Conservation (phyloP, 768 basidiomycete genomes). For the Clavulina sp. region DNA sequence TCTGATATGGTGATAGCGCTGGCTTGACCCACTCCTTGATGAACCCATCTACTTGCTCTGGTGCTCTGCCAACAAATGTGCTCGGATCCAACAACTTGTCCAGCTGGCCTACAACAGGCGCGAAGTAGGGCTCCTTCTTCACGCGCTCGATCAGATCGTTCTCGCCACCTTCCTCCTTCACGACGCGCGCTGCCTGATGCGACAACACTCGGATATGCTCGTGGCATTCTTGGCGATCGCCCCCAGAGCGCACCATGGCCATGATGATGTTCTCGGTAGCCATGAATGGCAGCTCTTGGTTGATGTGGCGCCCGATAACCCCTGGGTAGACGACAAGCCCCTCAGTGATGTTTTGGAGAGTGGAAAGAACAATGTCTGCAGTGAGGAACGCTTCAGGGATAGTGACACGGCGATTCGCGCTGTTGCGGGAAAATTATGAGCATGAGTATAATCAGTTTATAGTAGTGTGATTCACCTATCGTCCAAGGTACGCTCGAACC, state of each 20-base stretch:
- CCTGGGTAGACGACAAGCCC: conserved; percentile 98
- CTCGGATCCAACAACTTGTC: conserved; percentile 64
- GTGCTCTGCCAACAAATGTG: conserved; percentile 86
- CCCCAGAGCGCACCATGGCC: conserved; percentile 83
- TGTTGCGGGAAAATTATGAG: conserved; percentile 16
- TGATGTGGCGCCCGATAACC: conserved; percentile 82
- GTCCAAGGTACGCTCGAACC: conserved; percentile 96
- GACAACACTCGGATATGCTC: conserved; percentile 77
- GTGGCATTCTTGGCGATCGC: conserved; percentile 92
- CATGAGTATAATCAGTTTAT: neutral
- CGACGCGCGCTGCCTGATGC: conserved; percentile 85
- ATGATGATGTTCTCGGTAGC: conserved; percentile 99
- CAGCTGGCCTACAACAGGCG: conserved; percentile 65
- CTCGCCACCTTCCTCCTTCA: conserved; percentile 84
- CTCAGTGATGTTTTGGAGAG: conserved; percentile 90
- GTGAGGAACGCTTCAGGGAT: conserved; percentile 95
- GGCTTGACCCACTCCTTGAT: conserved; percentile 74
- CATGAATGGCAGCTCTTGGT: conserved; percentile 97
- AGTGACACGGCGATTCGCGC: conserved; percentile 91
- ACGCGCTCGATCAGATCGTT: conserved; percentile 92
- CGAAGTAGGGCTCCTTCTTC: conserved; percentile 67
- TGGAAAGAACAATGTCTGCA: conserved; percentile 89
- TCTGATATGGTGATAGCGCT: conserved; percentile 35
- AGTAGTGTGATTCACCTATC: conserved; percentile 43
- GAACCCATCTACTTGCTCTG: conserved; percentile 86